Percentiles rank a stretch among this genome's conserved stretches.
phyloP scores from a whole-genome alignment of 331 rosid species.

The Dryas integrifolia region DNA sequence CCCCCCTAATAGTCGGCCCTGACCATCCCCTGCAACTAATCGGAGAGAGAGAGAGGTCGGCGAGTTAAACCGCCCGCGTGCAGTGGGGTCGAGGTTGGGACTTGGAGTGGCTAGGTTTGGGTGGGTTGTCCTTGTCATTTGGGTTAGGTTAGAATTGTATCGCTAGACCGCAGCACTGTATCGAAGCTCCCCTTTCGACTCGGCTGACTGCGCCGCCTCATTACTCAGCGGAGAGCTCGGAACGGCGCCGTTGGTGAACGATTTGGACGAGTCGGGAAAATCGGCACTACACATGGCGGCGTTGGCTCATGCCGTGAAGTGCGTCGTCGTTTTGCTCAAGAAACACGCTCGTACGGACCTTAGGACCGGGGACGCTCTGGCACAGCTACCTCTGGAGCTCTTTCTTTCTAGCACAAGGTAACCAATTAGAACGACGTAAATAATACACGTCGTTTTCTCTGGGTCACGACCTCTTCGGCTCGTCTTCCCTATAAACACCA shows the following conservation, averaged over 20 bases:
- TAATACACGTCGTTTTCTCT: slow-evolving; percentile 15
- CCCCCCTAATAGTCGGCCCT: too few species aligned
- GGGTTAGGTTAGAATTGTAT: background rate
- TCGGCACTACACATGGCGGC: slow-evolving; percentile 42
- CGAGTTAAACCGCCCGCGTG: too few species aligned
- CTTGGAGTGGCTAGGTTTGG: too few species aligned
- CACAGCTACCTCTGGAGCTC: too few species aligned
- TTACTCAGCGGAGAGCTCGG: slow-evolving; percentile 38
- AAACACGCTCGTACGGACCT: background rate
- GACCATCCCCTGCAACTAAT: too few species aligned
- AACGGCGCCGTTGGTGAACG: slow-evolving; percentile 29
- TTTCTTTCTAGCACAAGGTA: slow-evolving; percentile 32
- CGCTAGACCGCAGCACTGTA: slow-evolving; percentile 23
- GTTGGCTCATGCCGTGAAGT: slow-evolving; percentile 32
- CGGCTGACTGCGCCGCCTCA: slow-evolving; percentile 35
- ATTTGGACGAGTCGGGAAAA: background rate
- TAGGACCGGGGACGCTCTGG: too few species aligned
- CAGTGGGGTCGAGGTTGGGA: too few species aligned
- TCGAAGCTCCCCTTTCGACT: slow-evolving; percentile 41
- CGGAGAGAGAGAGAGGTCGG: too few species aligned
- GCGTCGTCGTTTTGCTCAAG: slow-evolving; percentile 35
- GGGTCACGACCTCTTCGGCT: background rate
- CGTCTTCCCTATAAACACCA: slow-evolving; percentile 12
- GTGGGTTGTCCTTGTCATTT: too few species aligned
- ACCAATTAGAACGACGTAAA: background rate